phyloP scores from a whole-genome alignment of 352 stramenopile genomes.

The Phytophthora brassicae region DNA sequence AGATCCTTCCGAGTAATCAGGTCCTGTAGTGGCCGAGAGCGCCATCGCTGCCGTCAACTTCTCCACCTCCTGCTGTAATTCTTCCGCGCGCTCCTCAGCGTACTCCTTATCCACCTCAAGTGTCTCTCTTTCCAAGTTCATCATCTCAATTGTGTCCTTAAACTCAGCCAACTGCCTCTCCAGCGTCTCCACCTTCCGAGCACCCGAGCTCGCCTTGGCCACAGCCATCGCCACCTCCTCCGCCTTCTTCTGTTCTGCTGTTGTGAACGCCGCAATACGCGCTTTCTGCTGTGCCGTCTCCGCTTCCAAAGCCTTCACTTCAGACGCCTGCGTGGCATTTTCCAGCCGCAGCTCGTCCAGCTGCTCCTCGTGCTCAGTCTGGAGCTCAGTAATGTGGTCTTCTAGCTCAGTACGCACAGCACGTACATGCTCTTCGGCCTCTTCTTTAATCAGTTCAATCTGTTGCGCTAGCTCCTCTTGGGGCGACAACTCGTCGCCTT shows the following conservation, averaged over 20 bases:
- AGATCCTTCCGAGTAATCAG: slow-evolving; percentile 40
- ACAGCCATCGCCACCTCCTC: slow-evolving; percentile 76
- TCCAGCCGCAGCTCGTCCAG: slow-evolving; percentile 57
- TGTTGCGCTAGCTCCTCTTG: slow-evolving; percentile 51
- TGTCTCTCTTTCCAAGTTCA: slow-evolving; percentile 87
- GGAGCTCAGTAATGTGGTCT: slow-evolving; percentile 58
- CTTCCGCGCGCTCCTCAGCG: slow-evolving; percentile 79
- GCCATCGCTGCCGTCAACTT: slow-evolving; percentile 69
- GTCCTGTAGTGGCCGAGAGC: slow-evolving; percentile 41
- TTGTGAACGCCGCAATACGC: slow-evolving; percentile 66
- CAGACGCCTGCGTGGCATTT: slow-evolving; percentile 56
- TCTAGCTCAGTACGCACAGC: slow-evolving; percentile 61
- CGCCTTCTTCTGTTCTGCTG: slow-evolving; percentile 70
- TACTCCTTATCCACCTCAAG: slow-evolving; percentile 90
- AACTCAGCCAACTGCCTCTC: slow-evolving; percentile 71
- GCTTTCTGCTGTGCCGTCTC: slow-evolving; percentile 73
- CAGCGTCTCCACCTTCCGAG: slow-evolving; percentile 68
- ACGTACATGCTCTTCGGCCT: slow-evolving; percentile 65
- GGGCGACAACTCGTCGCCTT: slow-evolving; percentile 4
- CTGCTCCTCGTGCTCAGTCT: slow-evolving; percentile 57
- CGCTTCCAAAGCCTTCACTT: slow-evolving; percentile 64
- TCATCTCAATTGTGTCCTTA: slow-evolving; percentile 83
- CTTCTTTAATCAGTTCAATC: slow-evolving; percentile 50
- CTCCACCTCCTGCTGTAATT: slow-evolving; percentile 71
- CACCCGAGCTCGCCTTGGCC: slow-evolving; percentile 65